Percentiles rank a stretch among this genome's conserved stretches.
phyloP scores from a whole-genome alignment of 371 early-diverging fungal species.

The Mucor plumbeus region DNA sequence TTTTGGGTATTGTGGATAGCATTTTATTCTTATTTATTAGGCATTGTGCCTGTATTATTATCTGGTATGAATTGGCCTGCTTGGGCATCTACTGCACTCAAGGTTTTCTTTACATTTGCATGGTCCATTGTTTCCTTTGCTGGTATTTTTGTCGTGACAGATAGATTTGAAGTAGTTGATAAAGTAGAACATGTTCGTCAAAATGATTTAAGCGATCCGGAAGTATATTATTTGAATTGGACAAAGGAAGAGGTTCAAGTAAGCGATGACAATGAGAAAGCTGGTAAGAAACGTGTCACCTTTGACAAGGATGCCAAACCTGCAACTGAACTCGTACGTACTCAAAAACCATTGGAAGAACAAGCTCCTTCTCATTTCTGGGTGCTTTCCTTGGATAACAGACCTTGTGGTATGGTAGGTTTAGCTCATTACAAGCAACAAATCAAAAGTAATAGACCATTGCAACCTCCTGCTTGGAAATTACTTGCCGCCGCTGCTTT shows the following conservation, averaged over 20 bases:
- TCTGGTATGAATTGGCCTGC: constrained; percentile 29
- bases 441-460: constrained; percentile 28
- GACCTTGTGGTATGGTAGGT: constrained; percentile 47
- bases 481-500: constrained; percentile 22
- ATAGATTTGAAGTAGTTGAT: constrained; percentile 43
- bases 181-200: constrained; percentile 42
- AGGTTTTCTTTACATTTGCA: constrained; percentile 39
- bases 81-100: constrained; percentile 32
- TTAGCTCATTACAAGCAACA: constrained; percentile 33
- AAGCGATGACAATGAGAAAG: not conserved
- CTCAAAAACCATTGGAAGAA: constrained; percentile 35
- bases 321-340: constrained; percentile 36
- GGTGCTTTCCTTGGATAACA: constrained; percentile 46
- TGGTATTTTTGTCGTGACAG: constrained; percentile 42
- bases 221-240: constrained; percentile 50
- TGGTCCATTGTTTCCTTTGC: constrained; percentile 47
- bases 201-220: constrained; percentile 53
- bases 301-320: constrained; percentile 42
- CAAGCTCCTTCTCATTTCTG: constrained; percentile 52
- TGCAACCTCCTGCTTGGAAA: constrained; percentile 33
- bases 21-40: constrained; percentile 39
- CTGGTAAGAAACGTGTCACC: constrained; percentile 26
- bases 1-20: constrained; percentile 50
- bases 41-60: constrained; percentile 37
- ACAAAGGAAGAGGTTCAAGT: constrained; percentile 34